phyloP scores from a whole-genome alignment of 2,329 filamentous ascomycete genomes.

The Periconia sp. region DNA sequence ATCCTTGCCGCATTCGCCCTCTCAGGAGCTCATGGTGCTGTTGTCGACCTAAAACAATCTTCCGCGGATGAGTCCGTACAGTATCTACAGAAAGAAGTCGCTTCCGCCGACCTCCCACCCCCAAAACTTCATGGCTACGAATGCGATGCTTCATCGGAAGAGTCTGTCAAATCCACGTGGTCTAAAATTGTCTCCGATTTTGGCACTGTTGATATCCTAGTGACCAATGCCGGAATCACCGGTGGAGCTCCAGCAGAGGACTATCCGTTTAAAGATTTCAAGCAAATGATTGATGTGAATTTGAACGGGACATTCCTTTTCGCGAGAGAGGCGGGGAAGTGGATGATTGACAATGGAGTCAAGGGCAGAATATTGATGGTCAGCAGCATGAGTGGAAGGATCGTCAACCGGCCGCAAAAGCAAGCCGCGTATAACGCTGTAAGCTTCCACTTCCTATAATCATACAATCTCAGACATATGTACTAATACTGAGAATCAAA shows the following conservation, averaged over 20 bases:
- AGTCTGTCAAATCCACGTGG: conserved; percentile 40
- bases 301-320: conserved; percentile 71
- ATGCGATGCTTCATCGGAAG: conserved; percentile 44
- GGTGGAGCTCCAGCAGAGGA: conserved; percentile 65
- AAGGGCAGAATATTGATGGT: conserved; percentile 75
- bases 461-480: background rate
- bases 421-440: conserved; percentile 77
- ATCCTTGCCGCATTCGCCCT: conserved; percentile 34
- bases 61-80: conserved; percentile 15
- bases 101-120: conserved; percentile 5
- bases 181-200: conserved; percentile 34
- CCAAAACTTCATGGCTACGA: conserved; percentile 41
- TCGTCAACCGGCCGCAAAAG: conserved; percentile 64
- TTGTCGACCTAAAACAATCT: conserved; percentile 31
- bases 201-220: conserved; percentile 42
- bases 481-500: background rate
- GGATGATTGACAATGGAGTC: conserved; percentile 71
- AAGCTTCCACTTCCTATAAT: background rate
- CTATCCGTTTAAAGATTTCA: conserved; percentile 76
- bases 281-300: conserved; percentile 80
- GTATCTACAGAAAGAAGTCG: conserved; percentile 9
- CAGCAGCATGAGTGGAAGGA: conserved; percentile 61
- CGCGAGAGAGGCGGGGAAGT: conserved; percentile 56
- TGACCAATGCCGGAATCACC: conserved; percentile 46
- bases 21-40: conserved; percentile 34